Base-by-base conservation (phyloP, 352 stramenopile genomes). In the Pythium periplocum region DNA sequence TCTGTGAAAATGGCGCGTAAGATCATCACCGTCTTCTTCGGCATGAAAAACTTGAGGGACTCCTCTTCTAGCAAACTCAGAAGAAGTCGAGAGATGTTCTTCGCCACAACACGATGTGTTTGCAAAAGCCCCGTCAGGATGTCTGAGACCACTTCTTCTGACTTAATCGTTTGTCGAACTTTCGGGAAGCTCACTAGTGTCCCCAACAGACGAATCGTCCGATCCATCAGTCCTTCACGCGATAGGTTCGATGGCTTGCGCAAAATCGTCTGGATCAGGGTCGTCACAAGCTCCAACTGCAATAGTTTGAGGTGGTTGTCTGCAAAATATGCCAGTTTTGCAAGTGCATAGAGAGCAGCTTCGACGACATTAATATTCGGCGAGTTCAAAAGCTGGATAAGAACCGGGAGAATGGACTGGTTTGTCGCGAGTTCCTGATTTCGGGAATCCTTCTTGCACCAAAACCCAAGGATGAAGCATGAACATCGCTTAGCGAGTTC, bases 11-110 rank as follows among this genome's bases (percentile, higher is more conserved):
- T 71, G 10, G 70, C 61, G 9, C 80, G 67, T 1, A 92, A 52
- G 4, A 90, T 49, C 51, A 71, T 73, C 2, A 92, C 73, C 0
- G 82, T 89, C 41, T 89, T 87, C 59, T 92, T 92, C 0, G 78
- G 82, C 9, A 92, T 49, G 47, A 92, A 92, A 37, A 92, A 88
- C 56, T 86, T 86, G 37, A 92, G 68, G 4, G 82, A 86, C 40
- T 92, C 79, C 37, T 92, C 78, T 10, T 75, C 60, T 2, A 92
- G 68, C 57, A 92, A 69, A 6, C 64, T 61, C 12, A 86, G 41
- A 8, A 92, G 62, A 4, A 90, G 56, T 0, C 82, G 69, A 37
- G 67, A 84, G 2, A 73, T 65, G 49, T 92, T 90, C 55, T 92
- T 92, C 2, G 68, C 71, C 5, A 89, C 31, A 0, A 51, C 56